Evolutionary conservation across 192 early-diverging fungal genomes (phyloP).

Genomic region (Dispira parvispora): DNA sequence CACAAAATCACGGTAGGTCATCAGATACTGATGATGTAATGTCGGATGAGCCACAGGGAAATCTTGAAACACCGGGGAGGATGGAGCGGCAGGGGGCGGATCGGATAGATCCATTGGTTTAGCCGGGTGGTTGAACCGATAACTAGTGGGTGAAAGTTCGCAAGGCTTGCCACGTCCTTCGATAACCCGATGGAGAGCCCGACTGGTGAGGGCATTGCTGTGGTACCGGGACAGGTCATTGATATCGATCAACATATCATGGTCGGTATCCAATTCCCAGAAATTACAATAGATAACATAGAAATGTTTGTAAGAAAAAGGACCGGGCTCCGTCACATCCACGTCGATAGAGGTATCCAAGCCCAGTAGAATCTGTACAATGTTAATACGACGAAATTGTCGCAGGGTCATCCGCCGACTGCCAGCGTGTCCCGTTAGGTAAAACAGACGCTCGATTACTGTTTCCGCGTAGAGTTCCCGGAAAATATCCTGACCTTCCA

Average conservation of each 20-base stretch:
- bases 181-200: conserved; percentile 58
- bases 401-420: conserved; percentile 55
- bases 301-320: conserved; percentile 95
- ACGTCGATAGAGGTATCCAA: conserved; percentile 57
- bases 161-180: conserved; percentile 39
- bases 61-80: conserved; percentile 12
- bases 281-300: conserved; percentile 97
- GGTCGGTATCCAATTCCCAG: conserved; percentile 84
- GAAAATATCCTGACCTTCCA: conserved; percentile 63
- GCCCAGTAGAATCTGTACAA: conserved; percentile 39
- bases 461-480: conserved; percentile 81
- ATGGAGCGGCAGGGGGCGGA: conserved; percentile 17
- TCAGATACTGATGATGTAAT: conserved; percentile 21
- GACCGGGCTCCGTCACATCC: conserved; percentile 46
- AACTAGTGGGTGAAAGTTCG: conserved; percentile 2
- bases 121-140: too few relatives aligned
- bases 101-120: conserved; percentile 11
- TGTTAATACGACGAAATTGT: conserved; percentile 51
- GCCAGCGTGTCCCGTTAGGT: conserved; percentile 42
- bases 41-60: conserved; percentile 9
- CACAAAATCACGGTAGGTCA: conserved; percentile 72
- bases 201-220: conserved; percentile 43
- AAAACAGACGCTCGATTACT: conserved; percentile 77
- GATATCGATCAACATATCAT: conserved; percentile 59
- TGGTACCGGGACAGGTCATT: conserved; percentile 59